Evolutionary conservation across 495 filamentous ascomycete species (phyloP).

Genomic region (Cercophora samala): DNA sequence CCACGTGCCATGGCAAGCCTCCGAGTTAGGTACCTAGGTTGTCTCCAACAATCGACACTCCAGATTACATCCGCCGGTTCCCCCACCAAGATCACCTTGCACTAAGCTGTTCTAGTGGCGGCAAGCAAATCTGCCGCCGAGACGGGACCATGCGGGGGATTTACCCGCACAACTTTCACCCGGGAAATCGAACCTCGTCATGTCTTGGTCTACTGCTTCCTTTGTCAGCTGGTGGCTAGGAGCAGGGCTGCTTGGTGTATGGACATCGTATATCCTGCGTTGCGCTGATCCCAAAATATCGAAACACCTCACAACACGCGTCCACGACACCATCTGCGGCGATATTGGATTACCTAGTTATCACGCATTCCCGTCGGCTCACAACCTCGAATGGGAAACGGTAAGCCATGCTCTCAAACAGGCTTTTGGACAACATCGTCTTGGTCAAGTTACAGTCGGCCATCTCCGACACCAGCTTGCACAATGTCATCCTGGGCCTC

Average conservation of each 20-base stretch:
- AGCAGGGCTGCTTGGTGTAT: not conserved
- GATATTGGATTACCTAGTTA: not conserved
- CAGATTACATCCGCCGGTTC: not conserved
- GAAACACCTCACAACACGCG: not conserved
- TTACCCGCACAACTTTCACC: not conserved
- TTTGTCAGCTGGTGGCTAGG: not conserved
- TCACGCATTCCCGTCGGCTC: not conserved
- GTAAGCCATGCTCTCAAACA: slow-evolving; percentile 26
- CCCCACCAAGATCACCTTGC: not conserved
- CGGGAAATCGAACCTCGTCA: not conserved
- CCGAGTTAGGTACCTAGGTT: too few relatives aligned
- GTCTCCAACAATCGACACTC: not conserved
- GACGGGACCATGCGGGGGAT: not conserved
- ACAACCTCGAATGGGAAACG: not conserved
- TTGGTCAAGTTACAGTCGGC: slow-evolving; percentile 24
- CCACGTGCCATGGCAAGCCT: not conserved
- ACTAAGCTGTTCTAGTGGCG: slow-evolving; percentile 5
- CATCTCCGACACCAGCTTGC: slow-evolving; percentile 10
- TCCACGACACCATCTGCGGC: not conserved
- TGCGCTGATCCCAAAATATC: not conserved
- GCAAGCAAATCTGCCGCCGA: slow-evolving; percentile 9
- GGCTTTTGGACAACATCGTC: slow-evolving; percentile 20
- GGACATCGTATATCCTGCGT: not conserved
- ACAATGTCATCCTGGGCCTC: slow-evolving; percentile 25
- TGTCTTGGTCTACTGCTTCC: not conserved